Evolutionary conservation across 805 yeast species (phyloP), one percentile per base, ranked within the genome.

Genomic region (Candida arabinofermentans): DNA sequence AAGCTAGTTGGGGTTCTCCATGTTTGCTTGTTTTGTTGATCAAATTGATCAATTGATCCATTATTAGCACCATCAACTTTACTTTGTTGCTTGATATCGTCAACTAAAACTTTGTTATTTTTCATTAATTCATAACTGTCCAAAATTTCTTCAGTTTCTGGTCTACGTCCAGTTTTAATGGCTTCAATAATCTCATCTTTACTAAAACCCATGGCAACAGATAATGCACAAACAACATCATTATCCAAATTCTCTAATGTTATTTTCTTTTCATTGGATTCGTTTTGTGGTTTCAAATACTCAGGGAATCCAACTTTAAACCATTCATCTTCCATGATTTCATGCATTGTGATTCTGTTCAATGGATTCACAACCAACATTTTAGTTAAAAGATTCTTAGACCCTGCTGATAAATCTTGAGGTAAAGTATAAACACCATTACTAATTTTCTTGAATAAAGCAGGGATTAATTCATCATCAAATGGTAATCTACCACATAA

Each of bases 341-440:
- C 96, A 57, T 81, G 87, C 36, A 91, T 87, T 10, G 96, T 89
- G 47, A 91, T 90, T 68, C 98, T 79, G 60, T 89, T 88, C 59
- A 90, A 71, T 27, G 98, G 97, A 59, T 90, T 89, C 23, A 91
- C 98, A 48, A 90, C 96, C 43, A 90, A 74, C 97, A 91, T 91
- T 59, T 83, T 79, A 29, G 90, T 84, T 46, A 90, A 75, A 53
- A 90, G 65, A 53, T 79, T 78, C 53, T 87, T 83, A 3, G 97
- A 95, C 5, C 96, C 97, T 0, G 78, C 71, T 17, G 95, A 83
- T 46, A 90, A 69, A 59, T 83, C 89, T 53, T 84, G 86, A 16
- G 98, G 98, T 46, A 90, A 71, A 0, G 95, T 81, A 65, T 89
- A 91, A 39, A 88, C 91, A 64, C 98, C 98, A 58, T 87, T 86